Base-by-base conservation (phyloP, 2,329 filamentous ascomycete species). In the Colletotrichum caudatum region DNA sequence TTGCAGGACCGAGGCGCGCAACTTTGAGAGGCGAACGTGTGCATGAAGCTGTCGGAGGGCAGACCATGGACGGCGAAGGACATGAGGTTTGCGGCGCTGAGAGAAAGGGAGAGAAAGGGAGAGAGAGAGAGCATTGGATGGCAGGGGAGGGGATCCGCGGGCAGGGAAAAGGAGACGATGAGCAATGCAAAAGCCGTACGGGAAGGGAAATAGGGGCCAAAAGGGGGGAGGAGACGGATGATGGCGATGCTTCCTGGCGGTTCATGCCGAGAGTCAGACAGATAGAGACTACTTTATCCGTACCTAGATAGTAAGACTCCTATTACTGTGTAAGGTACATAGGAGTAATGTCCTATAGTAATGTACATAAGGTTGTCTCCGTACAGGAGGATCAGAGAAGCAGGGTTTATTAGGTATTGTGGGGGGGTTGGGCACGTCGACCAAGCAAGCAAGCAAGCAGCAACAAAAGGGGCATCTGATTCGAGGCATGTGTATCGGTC, bases 31-130 rank as follows among this genome's bases (percentile, higher is more conserved):
- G 26, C 41, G 63, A 26, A 35, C 33, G 33, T 35, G 39, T 35
- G 65, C 69, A 71, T 71, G 59, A 71, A 69, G 64, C 39, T 50
- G 18, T 20, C 20, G 35, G 65, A 48, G 51, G 53, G 54, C 23
- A 37, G 51, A 59, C 14, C 53, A 71, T 69, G 69, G 69, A 64
- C 54, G 48, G 44, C n/a, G 69, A 23, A 54, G 54, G 51, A 37
- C 16, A 16, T 35, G 33, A 51, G 59, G 33, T 39, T 60, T 56
- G 51, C 50, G 35, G 39, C 23, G 37, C n/a, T 39, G 44, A 20
- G 29, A 29, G 29, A 29, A 37, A 51, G 64, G 5, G 29, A 29
- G 44, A 51, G 64, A n/a, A n/a, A n/a, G n/a, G n/a, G n/a, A n/a
- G n/a, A n/a, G n/a, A n/a, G n/a, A 29, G 29, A 29, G 44, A 51